Conservation (phyloP, 495 filamentous ascomycete species). For the Xylaria acuta region DNA sequence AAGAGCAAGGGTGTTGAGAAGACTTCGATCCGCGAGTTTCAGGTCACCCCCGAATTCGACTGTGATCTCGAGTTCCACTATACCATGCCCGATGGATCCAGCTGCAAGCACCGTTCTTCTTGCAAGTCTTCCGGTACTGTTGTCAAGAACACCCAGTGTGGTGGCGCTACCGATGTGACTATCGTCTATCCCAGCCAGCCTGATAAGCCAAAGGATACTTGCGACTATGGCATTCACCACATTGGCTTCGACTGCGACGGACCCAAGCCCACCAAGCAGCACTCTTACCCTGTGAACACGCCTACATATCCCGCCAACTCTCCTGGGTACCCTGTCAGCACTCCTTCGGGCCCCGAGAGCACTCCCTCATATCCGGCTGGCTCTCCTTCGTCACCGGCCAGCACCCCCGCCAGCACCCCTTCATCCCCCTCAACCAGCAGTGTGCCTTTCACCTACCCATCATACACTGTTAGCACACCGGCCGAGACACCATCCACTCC, state of each 20-base stretch:
- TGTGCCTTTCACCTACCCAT: slow-evolving; percentile 20
- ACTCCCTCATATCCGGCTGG: not conserved
- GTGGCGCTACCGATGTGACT: slow-evolving; percentile 81
- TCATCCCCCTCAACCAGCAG: slow-evolving; percentile 11
- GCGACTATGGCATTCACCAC: slow-evolving; percentile 75
- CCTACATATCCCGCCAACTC: slow-evolving; percentile 31
- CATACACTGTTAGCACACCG: slow-evolving; percentile 30
- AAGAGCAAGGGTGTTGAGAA: slow-evolving; percentile 57
- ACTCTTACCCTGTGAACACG: slow-evolving; percentile 34
- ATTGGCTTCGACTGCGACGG: slow-evolving; percentile 82
- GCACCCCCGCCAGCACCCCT: slow-evolving; percentile 25
- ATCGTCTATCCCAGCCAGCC: slow-evolving; percentile 72
- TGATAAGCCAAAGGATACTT: slow-evolving; percentile 57
- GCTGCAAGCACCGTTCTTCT: slow-evolving; percentile 72
- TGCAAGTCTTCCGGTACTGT: slow-evolving; percentile 70
- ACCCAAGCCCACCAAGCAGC: slow-evolving; percentile 46
- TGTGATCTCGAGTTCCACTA: slow-evolving; percentile 83
- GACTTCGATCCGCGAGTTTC: slow-evolving; percentile 77
- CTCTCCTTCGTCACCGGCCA: slow-evolving; percentile 1
- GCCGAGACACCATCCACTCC: slow-evolving; percentile 29
- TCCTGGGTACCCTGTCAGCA: slow-evolving; percentile 19
- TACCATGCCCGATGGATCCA: slow-evolving; percentile 77
- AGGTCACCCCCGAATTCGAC: slow-evolving; percentile 74
- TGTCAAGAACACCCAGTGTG: slow-evolving; percentile 85
- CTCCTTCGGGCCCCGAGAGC: slow-evolving; percentile 21